Conservation (phyloP, 192 early-diverging fungal species). For the Haplosporangium gracile region DNA sequence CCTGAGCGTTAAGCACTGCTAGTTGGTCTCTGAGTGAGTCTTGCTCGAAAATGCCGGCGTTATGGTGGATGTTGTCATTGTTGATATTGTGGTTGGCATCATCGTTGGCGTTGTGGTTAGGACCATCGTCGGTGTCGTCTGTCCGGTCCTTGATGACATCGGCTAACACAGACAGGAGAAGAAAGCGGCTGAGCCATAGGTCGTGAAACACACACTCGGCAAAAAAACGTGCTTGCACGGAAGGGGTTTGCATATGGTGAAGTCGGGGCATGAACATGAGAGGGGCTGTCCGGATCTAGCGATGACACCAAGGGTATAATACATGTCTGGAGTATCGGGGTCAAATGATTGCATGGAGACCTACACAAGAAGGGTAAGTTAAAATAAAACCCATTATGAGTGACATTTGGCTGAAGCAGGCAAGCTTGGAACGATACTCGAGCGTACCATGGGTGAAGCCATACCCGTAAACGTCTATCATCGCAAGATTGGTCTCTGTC, state of each 20-base stretch:
- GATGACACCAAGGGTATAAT: slow-evolving; percentile 15
- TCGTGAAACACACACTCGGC: slow-evolving; percentile 21
- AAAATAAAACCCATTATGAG: background rate
- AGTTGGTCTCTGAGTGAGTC: slow-evolving; percentile 14
- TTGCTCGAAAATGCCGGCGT: slow-evolving; percentile 9
- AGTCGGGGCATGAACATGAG: slow-evolving; percentile 21
- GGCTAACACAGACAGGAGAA: slow-evolving; percentile 3
- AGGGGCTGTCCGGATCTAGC: slow-evolving; percentile 16
- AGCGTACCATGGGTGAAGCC: background rate
- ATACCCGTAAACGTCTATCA: slow-evolving; percentile 11
- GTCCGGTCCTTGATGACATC: slow-evolving; percentile 1
- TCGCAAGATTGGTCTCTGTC: background rate
- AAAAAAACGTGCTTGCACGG: slow-evolving; percentile 26
- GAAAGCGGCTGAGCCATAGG: slow-evolving; percentile 26
- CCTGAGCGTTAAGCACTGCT: slow-evolving; percentile 7
- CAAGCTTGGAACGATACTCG: background rate
- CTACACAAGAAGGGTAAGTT: background rate
- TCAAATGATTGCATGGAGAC: slow-evolving; percentile 17
- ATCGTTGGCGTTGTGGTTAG: slow-evolving; percentile 12
- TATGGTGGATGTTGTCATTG: background rate
- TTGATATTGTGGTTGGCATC: background rate
- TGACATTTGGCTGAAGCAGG: background rate
- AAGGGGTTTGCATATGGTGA: slow-evolving; percentile 8
- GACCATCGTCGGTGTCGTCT: background rate
- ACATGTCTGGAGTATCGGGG: slow-evolving; percentile 15